Base-by-base conservation (phyloP, 192 early-diverging fungal genomes). In the Helicostylum pulchrum region DNA sequence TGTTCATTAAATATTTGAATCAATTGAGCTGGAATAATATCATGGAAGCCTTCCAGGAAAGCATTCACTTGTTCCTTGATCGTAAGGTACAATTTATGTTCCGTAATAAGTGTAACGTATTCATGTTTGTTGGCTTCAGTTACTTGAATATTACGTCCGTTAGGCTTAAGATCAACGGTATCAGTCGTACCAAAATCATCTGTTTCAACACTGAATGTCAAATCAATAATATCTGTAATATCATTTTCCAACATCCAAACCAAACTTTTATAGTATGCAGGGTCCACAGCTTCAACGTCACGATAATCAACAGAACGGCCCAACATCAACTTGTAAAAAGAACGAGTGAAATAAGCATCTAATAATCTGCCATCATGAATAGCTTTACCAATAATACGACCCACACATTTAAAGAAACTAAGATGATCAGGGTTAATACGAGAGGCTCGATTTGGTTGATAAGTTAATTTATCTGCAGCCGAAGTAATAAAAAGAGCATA, bases 1-100 rank as follows among this genome's bases (percentile, higher is more conserved):
- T 99, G 95, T 72, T 99, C 96, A 70, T 99, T 97, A 71, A 99
- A 96, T 50, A 99, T 99, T 60, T 89, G 89, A 63, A 97, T 88
- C 73, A 99, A 78, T 48, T 93, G 88, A 61, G 82, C 73, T 0
- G 96, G 94, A 65, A 99, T 95, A 45, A 99, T 80, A 62, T 96
- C 95, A 67, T 94, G 91, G 87, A 99, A 97, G 6, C 96, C 96
- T 8, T 83, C 78, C 53, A 96, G 71, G 83, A 99, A 99, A 14
- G 88, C 85, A 45, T 89, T 85, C 64, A 99, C 95, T 81, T 99
- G 96, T 62, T 94, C 90, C 75, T 89, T 88, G 75, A 99, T 99
- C 0, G 96, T 92, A 17, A 86, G 66, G 14, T 89, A 88, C 73
- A 99, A 78, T 50, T 88, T 88, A 68, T 97, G 95, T 79, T 95